Evolutionary conservation across 192 early-diverging fungal genomes (phyloP).

Genomic region (Umbelopsis sp.): DNA sequence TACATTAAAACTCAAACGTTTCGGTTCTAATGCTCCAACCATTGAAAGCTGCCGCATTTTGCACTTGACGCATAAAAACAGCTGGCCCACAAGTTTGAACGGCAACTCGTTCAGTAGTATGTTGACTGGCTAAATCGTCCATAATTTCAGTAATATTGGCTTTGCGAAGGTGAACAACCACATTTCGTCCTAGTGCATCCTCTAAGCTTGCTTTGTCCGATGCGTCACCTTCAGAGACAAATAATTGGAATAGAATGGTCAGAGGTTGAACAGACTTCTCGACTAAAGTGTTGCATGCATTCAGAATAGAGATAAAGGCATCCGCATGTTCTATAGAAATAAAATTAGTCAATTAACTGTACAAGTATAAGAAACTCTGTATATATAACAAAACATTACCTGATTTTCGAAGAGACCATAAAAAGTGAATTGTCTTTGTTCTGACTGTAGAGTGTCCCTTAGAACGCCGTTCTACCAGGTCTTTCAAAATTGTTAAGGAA

Average conservation of each 20-base stretch:
- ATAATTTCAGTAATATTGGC: neutral
- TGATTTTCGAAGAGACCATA: conserved; percentile 42
- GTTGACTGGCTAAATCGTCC: neutral
- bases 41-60: conserved; percentile 28
- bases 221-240: conserved; percentile 21
- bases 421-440: conserved; percentile 40
- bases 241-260: conserved; percentile 22
- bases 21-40: conserved; percentile 38
- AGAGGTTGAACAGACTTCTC: conserved; percentile 23
- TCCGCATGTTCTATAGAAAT: conserved; percentile 25
- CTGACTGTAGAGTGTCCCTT: conserved; percentile 28
- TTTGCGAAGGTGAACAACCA: neutral
- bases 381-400: conserved; percentile 25
- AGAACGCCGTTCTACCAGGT: conserved; percentile 39
- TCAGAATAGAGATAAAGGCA: conserved; percentile 24
- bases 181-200: neutral
- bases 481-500: conserved; percentile 40
- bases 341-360: neutral
- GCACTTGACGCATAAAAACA: conserved; percentile 33
- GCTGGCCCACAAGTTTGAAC: conserved; percentile 44
- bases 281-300: conserved; percentile 21
- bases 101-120: conserved; percentile 24
- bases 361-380: neutral
- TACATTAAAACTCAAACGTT: conserved; percentile 46
- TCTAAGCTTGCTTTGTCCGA: neutral